Percentiles rank a stretch among this genome's conserved stretches.
phyloP scores from a whole-genome alignment of 495 filamentous ascomycete species.

The Tuber microsphaerosporum region DNA sequence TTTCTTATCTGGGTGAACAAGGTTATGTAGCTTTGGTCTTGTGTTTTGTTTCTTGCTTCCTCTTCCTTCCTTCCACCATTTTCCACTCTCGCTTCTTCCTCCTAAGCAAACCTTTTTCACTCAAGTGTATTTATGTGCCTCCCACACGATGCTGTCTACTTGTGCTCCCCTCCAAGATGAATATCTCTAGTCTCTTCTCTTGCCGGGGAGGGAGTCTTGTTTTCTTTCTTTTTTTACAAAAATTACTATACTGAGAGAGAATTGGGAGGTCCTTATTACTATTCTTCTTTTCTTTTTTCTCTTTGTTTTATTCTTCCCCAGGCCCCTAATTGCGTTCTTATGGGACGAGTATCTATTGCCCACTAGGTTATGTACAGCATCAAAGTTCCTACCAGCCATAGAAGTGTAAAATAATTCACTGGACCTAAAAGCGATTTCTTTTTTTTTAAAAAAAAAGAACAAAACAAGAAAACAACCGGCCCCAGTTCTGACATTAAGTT shows the following conservation, averaged over 20 bases:
- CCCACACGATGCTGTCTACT: background rate
- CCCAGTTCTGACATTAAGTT: background rate
- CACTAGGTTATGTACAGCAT: constrained; percentile 6
- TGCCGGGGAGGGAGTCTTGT: background rate
- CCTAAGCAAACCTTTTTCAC: background rate
- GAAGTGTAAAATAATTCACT: constrained; percentile 18
- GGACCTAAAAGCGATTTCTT: constrained; percentile 6
- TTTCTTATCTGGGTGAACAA: constrained; percentile 5
- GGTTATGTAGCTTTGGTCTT: constrained; percentile 26
- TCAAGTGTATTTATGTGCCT: background rate
- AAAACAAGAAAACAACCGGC: background rate
- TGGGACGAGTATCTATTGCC: background rate
- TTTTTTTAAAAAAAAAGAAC: background rate
- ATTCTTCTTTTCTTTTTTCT: background rate
- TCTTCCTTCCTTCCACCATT: constrained; percentile 14
- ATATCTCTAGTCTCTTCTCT: background rate
- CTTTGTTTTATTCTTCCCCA: background rate
- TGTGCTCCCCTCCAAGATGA: background rate
- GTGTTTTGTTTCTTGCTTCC: constrained; percentile 9
- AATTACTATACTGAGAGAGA: background rate
- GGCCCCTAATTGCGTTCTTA: constrained; percentile 1
- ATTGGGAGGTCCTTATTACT: background rate
- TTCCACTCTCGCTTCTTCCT: constrained; percentile 18
- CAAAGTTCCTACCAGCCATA: constrained; percentile 5
- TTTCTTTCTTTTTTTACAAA: background rate